Evolutionary conservation across 345 rosid species (phyloP).

Genomic region (Rhizophora apiculata): DNA sequence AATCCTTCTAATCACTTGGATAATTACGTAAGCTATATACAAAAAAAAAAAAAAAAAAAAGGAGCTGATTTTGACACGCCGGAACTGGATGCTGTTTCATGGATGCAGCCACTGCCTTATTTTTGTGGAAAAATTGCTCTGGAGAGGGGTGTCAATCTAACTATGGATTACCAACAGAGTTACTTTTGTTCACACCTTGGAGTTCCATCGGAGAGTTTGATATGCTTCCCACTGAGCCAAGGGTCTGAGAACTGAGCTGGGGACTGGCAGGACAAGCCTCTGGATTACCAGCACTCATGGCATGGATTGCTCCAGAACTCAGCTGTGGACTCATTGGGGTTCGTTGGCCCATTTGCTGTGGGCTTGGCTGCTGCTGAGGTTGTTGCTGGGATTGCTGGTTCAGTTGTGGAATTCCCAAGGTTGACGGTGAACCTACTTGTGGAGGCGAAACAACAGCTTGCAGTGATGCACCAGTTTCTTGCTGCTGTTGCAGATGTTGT

Average conservation of each 20-base stretch:
- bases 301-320: conserved; percentile 78
- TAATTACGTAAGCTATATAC: not conserved
- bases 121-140: not conserved
- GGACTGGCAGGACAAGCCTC: conserved; percentile 93
- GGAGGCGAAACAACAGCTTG: conserved; percentile 81
- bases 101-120: not conserved
- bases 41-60: not conserved
- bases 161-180: conserved; percentile 41
- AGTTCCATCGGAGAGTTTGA: conserved; percentile 89
- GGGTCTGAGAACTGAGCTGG: conserved; percentile 89
- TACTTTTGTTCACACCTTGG: conserved; percentile 80
- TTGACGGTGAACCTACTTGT: conserved; percentile 70
- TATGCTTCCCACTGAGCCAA: conserved; percentile 88
- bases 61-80: not conserved
- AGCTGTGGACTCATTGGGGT: conserved; percentile 90
- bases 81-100: not conserved
- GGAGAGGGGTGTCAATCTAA: not conserved
- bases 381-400: conserved; percentile 49
- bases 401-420: conserved; percentile 61
- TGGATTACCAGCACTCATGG: conserved; percentile 67
- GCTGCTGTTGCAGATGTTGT: conserved; percentile 29
- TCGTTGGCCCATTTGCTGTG: conserved; percentile 80
- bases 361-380: conserved; percentile 73
- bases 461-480: conserved; percentile 54
- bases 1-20: too few species aligned